A percentile compares a stretch with the other conserved stretches of the same genome.
These are phyloP conservation scores for Hirschioporus abietinus DNA, from an alignment of 768 basidiomycete species.

Conservation along the genomic window DNA sequence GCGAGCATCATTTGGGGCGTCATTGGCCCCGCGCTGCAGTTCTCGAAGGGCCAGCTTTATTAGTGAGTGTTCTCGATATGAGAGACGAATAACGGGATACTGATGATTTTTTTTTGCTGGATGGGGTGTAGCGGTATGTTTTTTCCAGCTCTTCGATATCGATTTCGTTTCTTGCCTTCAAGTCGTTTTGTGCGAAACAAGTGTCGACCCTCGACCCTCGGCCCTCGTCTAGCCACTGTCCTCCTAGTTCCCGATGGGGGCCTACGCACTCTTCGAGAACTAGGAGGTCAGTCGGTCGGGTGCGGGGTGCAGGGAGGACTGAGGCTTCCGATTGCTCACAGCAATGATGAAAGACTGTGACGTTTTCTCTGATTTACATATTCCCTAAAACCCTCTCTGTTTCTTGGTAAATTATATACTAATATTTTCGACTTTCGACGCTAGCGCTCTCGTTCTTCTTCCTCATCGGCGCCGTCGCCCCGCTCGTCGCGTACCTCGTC, in stretches of 20 bases:
- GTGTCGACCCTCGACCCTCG: not conserved
- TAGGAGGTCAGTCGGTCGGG: not conserved
- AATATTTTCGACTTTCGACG: conserved; percentile 21
- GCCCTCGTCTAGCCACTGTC: not conserved
- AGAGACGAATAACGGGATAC: too few relatives aligned
- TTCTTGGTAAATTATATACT: too few relatives aligned
- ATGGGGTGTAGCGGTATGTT: not conserved
- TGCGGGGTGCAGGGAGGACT: too few relatives aligned
- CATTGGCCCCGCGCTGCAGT: conserved; percentile 70
- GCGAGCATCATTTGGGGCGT: conserved; percentile 80
- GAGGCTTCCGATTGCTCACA: too few relatives aligned
- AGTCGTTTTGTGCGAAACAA: too few relatives aligned
- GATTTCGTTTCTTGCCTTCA: too few relatives aligned
- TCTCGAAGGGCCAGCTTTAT: conserved; percentile 61
- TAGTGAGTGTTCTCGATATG: conserved; percentile 26
- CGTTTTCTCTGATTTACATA: too few relatives aligned
- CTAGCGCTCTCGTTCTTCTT: conserved; percentile 60
- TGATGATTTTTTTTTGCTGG: too few relatives aligned
- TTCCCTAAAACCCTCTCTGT: too few relatives aligned
- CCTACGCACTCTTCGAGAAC: not conserved
- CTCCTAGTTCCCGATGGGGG: not conserved
- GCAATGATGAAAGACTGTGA: too few relatives aligned
- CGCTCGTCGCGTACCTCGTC: conserved; percentile 48
- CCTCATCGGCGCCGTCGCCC: conserved; percentile 65
- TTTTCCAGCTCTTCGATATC: not conserved